Evolutionary conservation across 2,329 filamentous ascomycete species (phyloP).

Genomic region (Colletotrichum siamense): DNA sequence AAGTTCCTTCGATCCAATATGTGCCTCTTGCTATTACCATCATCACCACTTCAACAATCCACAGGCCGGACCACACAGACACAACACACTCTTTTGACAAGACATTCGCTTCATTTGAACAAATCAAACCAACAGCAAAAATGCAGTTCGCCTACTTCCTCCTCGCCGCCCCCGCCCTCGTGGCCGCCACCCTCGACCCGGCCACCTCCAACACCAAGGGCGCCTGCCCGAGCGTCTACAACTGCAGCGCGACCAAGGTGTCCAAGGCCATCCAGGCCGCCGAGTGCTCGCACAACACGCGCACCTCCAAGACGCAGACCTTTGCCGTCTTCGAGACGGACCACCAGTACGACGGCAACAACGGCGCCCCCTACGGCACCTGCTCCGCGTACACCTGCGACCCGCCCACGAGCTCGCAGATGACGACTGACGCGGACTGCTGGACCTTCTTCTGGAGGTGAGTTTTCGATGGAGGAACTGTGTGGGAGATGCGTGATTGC

Average conservation of each 20-base stretch:
- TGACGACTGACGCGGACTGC: constrained; percentile 10
- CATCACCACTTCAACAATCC: background rate
- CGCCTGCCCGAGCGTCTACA: constrained; percentile 10
- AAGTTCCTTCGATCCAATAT: background rate
- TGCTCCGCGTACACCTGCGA: constrained; percentile 17
- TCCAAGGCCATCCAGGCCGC: constrained; percentile 21
- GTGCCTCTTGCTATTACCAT: background rate
- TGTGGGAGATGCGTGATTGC: background rate
- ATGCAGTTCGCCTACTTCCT: constrained; percentile 10
- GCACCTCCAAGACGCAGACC: constrained; percentile 15
- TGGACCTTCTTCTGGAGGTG: constrained; percentile 22
- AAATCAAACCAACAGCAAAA: background rate
- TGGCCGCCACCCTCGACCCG: constrained; percentile 14
- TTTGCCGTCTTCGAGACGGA: constrained; percentile 20
- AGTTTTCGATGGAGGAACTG: background rate
- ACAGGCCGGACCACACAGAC: background rate
- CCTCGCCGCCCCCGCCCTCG: constrained; percentile 8
- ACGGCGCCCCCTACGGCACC: constrained; percentile 15
- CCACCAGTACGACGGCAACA: constrained; percentile 12
- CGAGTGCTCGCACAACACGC: constrained; percentile 21
- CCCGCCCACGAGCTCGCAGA: background rate
- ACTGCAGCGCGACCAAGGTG: constrained; percentile 14
- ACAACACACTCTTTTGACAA: background rate
- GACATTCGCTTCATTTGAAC: background rate
- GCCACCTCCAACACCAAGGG: constrained; percentile 20